A percentile compares a stretch with the other conserved stretches of the same genome.
phyloP scores from a whole-genome alignment of 441 rosid species.

The Melastoma candidum region DNA sequence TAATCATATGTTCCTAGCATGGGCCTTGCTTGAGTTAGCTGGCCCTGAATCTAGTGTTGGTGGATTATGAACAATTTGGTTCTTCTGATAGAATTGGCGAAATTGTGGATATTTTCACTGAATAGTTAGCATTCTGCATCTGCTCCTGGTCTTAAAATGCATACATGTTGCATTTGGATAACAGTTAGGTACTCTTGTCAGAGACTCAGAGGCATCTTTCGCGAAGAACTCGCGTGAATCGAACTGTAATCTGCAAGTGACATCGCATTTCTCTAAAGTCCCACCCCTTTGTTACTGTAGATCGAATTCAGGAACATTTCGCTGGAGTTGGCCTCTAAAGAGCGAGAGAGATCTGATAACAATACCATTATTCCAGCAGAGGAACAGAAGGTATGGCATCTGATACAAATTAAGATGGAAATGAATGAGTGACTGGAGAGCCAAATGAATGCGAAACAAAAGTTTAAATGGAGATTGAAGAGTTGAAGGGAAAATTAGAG shows the following conservation, averaged over 20 bases:
- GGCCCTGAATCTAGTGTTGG: neutral
- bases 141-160: too few relatives aligned
- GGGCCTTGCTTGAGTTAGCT: neutral
- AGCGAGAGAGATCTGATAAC: constrained; percentile 71
- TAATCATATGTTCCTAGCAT: neutral
- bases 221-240: too few relatives aligned
- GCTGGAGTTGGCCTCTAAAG: constrained; percentile 64
- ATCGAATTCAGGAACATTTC: constrained; percentile 51
- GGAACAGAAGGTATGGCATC: constrained; percentile 52
- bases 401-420: neutral
- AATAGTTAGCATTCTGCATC: too few relatives aligned
- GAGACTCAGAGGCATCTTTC: constrained; percentile 40
- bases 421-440: constrained; percentile 28
- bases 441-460: constrained; percentile 63
- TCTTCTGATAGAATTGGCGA: too few relatives aligned
- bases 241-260: neutral
- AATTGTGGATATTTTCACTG: too few relatives aligned
- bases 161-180: neutral
- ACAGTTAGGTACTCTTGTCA: constrained; percentile 21
- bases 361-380: constrained; percentile 63
- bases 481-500: constrained; percentile 68
- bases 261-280: constrained; percentile 7
- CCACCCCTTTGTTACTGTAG: constrained; percentile 27
- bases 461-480: constrained; percentile 83
- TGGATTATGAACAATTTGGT: too few relatives aligned